These are phyloP conservation scores for Dipodascopsis tothii DNA, from an alignment of 805 yeast species.

Conservation along the genomic window DNA sequence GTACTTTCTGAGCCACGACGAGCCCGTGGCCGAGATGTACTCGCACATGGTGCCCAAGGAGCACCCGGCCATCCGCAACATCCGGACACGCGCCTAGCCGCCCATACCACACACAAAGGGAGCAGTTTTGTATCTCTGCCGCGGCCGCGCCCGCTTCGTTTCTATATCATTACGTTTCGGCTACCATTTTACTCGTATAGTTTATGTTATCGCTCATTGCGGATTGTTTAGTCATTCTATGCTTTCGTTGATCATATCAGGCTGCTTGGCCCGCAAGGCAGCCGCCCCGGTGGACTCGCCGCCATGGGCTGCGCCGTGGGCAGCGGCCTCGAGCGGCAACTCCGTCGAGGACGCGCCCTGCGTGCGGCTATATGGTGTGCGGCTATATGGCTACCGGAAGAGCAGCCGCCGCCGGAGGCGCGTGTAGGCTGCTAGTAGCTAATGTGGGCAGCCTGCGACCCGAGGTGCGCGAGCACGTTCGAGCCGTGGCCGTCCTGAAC, in stretches of 20 bases:
- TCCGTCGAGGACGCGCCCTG: too few species aligned
- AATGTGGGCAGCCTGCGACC: too few species aligned
- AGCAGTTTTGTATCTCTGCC: background rate
- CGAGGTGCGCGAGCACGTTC: too few species aligned
- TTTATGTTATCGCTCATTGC: background rate
- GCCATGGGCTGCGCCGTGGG: too few species aligned
- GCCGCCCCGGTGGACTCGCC: too few species aligned
- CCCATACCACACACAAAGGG: background rate
- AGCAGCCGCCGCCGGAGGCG: too few species aligned
- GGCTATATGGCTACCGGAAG: too few species aligned
- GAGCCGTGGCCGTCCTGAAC: too few species aligned
- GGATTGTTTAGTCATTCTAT: background rate
- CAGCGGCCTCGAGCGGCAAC: too few species aligned
- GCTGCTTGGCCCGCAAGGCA: too few species aligned
- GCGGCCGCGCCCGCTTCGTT: background rate
- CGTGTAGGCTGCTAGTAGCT: too few species aligned
- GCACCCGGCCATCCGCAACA: background rate
- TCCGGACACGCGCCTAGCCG: background rate
- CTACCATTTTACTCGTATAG: background rate
- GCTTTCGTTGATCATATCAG: background rate
- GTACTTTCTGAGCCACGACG: slow-evolving; percentile 42
- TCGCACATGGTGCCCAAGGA: background rate
- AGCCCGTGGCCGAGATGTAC: background rate
- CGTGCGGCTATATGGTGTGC: too few species aligned
- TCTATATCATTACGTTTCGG: background rate